phyloP scores from a whole-genome alignment of 2,329 filamentous ascomycete genomes.

The Fusarium virguliforme region DNA sequence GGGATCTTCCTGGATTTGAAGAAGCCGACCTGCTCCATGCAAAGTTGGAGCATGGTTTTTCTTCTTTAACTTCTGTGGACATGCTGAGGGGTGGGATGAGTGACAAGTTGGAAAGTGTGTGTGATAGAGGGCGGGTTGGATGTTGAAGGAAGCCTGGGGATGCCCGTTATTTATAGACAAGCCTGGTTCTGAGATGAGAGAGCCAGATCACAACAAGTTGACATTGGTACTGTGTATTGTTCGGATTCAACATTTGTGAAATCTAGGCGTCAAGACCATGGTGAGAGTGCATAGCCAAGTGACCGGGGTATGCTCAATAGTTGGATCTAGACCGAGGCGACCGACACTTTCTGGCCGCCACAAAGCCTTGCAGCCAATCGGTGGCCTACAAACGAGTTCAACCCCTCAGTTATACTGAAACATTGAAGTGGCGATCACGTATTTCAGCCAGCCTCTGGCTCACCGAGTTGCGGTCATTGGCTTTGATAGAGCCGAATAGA shows the following conservation, averaged over 20 bases:
- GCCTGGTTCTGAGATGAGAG: background rate
- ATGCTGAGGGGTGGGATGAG: background rate
- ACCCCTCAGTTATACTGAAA: constrained; percentile 1
- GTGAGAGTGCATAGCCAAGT: constrained; percentile 1
- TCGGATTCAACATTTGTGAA: background rate
- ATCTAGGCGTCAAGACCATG: background rate
- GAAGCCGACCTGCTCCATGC: constrained; percentile 23
- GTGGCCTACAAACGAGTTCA: background rate
- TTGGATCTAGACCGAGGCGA: background rate
- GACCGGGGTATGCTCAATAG: constrained; percentile 1
- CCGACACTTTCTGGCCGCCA: background rate
- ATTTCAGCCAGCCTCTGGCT: constrained; percentile 1
- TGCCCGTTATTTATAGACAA: background rate
- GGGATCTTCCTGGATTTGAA: constrained; percentile 22
- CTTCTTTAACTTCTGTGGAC: too few species aligned
- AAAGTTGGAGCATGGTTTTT: background rate
- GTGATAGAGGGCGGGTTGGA: background rate
- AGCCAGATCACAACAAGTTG: background rate
- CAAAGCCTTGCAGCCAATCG: background rate
- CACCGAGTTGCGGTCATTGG: constrained; percentile 5
- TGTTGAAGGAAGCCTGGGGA: background rate
- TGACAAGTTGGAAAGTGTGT: background rate
- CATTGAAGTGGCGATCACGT: background rate
- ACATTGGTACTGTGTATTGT: background rate
- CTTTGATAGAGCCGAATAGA: background rate